Percentiles rank a stretch among this genome's conserved stretches.
Evolutionary conservation across 2,329 filamentous ascomycete species (phyloP).

Genomic region (Colletotrichum theobromicola): DNA sequence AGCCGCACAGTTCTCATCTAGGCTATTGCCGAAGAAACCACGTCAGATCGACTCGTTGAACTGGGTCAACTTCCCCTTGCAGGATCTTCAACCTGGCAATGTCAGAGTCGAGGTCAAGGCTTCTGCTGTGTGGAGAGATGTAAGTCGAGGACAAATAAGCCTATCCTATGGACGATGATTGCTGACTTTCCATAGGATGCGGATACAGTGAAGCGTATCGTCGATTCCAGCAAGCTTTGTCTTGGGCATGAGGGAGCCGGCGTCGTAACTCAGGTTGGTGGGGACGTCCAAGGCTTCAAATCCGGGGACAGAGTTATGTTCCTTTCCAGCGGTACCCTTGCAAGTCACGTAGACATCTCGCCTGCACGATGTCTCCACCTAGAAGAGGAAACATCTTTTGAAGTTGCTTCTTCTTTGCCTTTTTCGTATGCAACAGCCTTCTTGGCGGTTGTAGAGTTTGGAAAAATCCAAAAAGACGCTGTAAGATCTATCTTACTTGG

Average conservation of each 20-base stretch:
- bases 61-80: neutral
- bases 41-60: neutral
- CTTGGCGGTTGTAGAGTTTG: conserved; percentile 33
- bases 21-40: neutral
- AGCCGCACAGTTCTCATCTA: neutral
- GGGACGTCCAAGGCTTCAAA: neutral
- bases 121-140: neutral
- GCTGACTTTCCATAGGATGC: neutral
- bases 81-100: neutral
- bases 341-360: neutral
- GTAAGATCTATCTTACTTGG: neutral
- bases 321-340: neutral
- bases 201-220: neutral
- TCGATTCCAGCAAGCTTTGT: neutral
- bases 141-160: neutral
- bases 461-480: neutral
- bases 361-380: neutral
- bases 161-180: neutral
- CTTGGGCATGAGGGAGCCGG: conserved; percentile 5
- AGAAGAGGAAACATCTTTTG: conserved; percentile 32
- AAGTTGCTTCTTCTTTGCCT: conserved; percentile 38
- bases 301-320: neutral
- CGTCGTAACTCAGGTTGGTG: neutral
- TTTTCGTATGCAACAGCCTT: conserved; percentile 37
- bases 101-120: neutral